Conservation (phyloP, 2,329 filamentous ascomycete genomes). For the Paecilomyces sp. region DNA sequence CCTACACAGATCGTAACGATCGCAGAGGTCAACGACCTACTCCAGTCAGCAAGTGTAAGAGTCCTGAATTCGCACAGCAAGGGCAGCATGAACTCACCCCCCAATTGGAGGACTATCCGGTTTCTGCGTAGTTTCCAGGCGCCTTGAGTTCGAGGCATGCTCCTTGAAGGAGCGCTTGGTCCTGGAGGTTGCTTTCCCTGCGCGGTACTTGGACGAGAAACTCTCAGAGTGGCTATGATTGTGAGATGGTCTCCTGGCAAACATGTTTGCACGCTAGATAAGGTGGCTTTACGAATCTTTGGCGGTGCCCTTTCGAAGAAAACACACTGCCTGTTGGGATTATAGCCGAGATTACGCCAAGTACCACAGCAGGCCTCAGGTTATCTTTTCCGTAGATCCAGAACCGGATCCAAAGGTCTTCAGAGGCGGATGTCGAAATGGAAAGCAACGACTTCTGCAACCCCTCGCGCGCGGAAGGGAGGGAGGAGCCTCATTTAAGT, state of each 20-base stretch:
- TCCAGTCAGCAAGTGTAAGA: background rate
- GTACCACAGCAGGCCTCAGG: background rate
- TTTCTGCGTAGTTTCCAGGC: slow-evolving; percentile 19
- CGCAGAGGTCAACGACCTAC: slow-evolving; percentile 54
- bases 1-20: slow-evolving; percentile 78
- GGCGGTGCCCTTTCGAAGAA: background rate
- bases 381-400: background rate
- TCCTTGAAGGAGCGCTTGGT: slow-evolving; percentile 28
- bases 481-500: background rate
- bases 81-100: slow-evolving; percentile 20
- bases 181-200: slow-evolving; percentile 30
- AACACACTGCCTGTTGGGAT: background rate
- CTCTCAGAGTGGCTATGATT: slow-evolving; percentile 22
- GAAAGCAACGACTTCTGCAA: slow-evolving; percentile 1
- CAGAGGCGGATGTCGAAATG: background rate
- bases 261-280: slow-evolving; percentile 3
- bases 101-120: slow-evolving; percentile 25
- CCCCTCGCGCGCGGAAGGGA: slow-evolving; percentile 5
- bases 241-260: slow-evolving; percentile 15
- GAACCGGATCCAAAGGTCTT: background rate
- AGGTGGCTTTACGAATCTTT: background rate
- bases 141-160: slow-evolving; percentile 15
- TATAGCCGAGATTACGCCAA: background rate
- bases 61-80: background rate
- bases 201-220: slow-evolving; percentile 35